Evolutionary conservation across 1,284 basidiomycete species (phyloP).

Genomic region (Papiliotrema flavescens): DNA sequence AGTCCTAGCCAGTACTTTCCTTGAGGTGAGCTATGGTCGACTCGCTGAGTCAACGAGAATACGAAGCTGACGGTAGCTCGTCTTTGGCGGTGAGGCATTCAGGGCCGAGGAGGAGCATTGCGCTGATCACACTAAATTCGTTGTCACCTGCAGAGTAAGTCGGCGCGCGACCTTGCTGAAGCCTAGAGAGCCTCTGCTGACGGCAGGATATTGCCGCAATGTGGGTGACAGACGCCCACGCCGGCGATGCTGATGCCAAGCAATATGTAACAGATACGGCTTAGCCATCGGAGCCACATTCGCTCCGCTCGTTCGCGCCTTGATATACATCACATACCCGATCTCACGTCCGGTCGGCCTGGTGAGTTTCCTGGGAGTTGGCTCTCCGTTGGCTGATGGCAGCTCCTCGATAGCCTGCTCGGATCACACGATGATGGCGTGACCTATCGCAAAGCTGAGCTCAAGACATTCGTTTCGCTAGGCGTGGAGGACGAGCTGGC

Average conservation of each 20-base stretch:
- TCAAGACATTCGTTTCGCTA: constrained; percentile 77
- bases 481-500: constrained; percentile 68
- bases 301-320: constrained; percentile 49
- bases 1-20: constrained; percentile 32
- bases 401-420: constrained; percentile 50
- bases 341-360: constrained; percentile 49
- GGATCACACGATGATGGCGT: constrained; percentile 54
- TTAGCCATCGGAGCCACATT: constrained; percentile 53
- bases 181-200: background rate
- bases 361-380: constrained; percentile 13
- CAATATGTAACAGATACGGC: constrained; percentile 53
- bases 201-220: constrained; percentile 42
- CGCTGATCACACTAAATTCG: background rate
- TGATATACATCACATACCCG: constrained; percentile 50
- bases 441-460: constrained; percentile 84
- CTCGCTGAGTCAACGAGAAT: background rate
- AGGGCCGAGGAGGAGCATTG: background rate
- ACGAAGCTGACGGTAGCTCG: constrained; percentile 15
- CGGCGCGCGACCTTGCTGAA: background rate
- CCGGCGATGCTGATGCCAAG: constrained; percentile 19
- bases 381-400: background rate
- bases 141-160: constrained; percentile 16
- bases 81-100: constrained; percentile 25
- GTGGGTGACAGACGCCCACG: constrained; percentile 13
- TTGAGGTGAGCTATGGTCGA: constrained; percentile 22